These are phyloP conservation scores for Leavenworthia alabamica DNA, from an alignment of 345 rosid genomes.

Conservation along the genomic window DNA sequence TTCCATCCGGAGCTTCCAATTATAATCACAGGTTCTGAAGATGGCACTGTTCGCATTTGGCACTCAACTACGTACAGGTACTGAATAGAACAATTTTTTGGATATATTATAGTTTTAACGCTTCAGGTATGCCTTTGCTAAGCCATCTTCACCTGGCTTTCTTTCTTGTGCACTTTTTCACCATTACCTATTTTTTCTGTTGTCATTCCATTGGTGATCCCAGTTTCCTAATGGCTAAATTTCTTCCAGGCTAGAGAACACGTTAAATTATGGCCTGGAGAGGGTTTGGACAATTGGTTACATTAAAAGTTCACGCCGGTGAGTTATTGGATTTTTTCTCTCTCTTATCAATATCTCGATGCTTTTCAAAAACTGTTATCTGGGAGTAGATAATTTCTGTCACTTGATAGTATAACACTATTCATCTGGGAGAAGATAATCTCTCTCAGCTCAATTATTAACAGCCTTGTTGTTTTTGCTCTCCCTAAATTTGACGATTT, in stretches of 20 bases:
- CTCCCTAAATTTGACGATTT: background rate
- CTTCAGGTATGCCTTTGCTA: background rate
- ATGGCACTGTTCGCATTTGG: constrained; percentile 79
- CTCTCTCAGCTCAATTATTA: background rate
- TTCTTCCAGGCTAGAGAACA: constrained; percentile 58
- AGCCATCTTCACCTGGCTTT: background rate
- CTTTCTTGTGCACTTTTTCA: background rate
- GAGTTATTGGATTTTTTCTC: constrained; percentile 20
- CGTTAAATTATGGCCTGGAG: constrained; percentile 85
- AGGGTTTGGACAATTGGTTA: constrained; percentile 97
- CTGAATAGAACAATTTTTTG: background rate
- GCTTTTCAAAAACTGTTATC: constrained; percentile 2
- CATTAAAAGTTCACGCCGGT: constrained; percentile 89
- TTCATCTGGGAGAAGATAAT: too few relatives aligned
- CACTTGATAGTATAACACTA: too few relatives aligned
- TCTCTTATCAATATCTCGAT: background rate
- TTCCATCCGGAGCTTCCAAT: constrained; percentile 82
- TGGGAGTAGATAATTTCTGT: constrained; percentile 2
- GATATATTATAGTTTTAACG: background rate
- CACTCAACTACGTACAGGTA: constrained; percentile 76
- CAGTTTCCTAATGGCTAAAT: background rate
- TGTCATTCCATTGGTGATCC: background rate
- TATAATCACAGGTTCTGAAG: constrained; percentile 79
- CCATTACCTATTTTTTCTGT: background rate
- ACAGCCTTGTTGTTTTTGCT: background rate